phyloP scores from a whole-genome alignment of 768 basidiomycete species.

The Russula foetens region DNA sequence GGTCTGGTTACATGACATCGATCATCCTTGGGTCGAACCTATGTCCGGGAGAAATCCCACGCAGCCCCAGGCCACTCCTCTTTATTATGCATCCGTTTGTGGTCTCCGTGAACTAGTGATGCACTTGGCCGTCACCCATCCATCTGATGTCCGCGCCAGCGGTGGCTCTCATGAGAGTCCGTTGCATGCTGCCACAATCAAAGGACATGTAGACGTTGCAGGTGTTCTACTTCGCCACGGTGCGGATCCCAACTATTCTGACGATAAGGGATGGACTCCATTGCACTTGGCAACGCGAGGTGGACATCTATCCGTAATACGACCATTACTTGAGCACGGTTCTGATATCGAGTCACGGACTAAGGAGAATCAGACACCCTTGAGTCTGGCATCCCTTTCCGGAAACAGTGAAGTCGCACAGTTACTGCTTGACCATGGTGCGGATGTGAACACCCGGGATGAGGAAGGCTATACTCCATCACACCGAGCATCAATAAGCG shows the following conservation, averaged over 20 bases:
- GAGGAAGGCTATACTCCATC: not conserved
- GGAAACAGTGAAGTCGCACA: not conserved
- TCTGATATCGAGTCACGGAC: not conserved
- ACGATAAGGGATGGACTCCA: not conserved
- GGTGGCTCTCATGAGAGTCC: not conserved
- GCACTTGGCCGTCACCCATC: not conserved
- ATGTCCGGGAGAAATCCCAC: not conserved
- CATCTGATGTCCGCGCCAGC: not conserved
- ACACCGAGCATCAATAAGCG: not conserved
- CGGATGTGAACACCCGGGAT: not conserved
- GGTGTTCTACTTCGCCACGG: not conserved
- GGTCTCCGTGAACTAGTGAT: not conserved
- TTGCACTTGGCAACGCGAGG: not conserved
- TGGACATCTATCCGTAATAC: not conserved
- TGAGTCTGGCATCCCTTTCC: not conserved
- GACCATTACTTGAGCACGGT: not conserved
- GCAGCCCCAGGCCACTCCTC: not conserved
- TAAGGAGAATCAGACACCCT: not conserved
- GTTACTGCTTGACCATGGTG: not conserved
- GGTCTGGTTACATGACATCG: not conserved
- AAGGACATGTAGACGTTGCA: not conserved
- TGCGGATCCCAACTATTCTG: no score
- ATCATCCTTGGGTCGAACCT: not conserved
- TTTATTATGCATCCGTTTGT: constrained; percentile 2
- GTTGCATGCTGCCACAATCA: not conserved